Percentiles rank a stretch among this genome's conserved stretches.
phyloP scores from a whole-genome alignment of 148 eudicot species.

The Bassia scoparia region DNA sequence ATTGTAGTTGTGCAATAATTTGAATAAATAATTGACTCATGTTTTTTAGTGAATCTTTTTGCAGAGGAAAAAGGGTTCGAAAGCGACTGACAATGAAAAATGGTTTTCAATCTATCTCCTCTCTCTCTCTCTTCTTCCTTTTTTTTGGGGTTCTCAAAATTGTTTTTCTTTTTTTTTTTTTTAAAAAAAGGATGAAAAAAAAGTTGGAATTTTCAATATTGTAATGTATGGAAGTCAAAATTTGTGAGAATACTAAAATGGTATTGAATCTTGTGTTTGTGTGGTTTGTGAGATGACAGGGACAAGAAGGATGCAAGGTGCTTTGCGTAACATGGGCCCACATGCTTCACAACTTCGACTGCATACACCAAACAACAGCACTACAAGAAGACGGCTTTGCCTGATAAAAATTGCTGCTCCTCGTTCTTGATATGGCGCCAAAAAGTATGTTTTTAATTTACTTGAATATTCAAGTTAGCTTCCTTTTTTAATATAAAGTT shows the following conservation, averaged over 20 bases:
- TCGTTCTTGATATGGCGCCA: slow-evolving; percentile 92
- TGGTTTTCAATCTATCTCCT: slow-evolving; percentile 41
- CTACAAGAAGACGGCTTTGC: slow-evolving; percentile 54
- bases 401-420: slow-evolving; percentile 79
- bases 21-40: slow-evolving; percentile 21
- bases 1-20: neutral
- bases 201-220: neutral
- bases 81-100: slow-evolving; percentile 58
- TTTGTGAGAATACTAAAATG: neutral
- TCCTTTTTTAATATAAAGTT: neutral
- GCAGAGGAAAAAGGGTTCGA: slow-evolving; percentile 65
- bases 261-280: neutral
- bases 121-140: slow-evolving; percentile 7
- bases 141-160: slow-evolving; percentile 14
- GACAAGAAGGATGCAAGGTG: slow-evolving; percentile 44
- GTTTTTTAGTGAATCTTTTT: slow-evolving; percentile 29
- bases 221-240: neutral
- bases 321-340: slow-evolving; percentile 57
- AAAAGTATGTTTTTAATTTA: slow-evolving; percentile 51
- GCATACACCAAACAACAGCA: slow-evolving; percentile 15
- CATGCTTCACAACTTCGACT: slow-evolving; percentile 32
- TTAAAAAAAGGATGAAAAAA: slow-evolving; percentile 4
- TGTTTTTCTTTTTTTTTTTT: neutral
- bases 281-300: slow-evolving; percentile 45
- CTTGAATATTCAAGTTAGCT: neutral